Evolutionary conservation across 2,329 filamentous ascomycete species (phyloP).

Genomic region (Ceratocystis colombiana): DNA sequence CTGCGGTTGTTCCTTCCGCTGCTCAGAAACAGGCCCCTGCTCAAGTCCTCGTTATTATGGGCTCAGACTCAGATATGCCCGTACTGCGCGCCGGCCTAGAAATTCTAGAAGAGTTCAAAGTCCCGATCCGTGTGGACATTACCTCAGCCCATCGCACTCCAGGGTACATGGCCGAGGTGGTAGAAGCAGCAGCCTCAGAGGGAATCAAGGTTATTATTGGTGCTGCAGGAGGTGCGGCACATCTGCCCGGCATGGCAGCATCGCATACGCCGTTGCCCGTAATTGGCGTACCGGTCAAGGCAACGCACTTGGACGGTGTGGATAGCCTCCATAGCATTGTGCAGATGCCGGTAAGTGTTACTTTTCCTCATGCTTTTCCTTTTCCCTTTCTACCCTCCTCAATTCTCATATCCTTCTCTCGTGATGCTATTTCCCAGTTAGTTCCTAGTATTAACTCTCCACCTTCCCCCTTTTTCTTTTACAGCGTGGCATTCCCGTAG

Average conservation of each 20-base stretch:
- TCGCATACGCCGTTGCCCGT: conserved; percentile 62
- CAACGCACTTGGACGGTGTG: conserved; percentile 59
- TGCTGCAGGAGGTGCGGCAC: conserved; percentile 63
- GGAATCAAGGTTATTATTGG: conserved; percentile 67
- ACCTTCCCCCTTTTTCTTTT: neutral
- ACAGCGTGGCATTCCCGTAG: conserved; percentile 54
- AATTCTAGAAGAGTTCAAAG: conserved; percentile 57
- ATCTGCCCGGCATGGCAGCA: conserved; percentile 65
- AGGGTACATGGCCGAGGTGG: conserved; percentile 57
- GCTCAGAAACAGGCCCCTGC: conserved; percentile 22
- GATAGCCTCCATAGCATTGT: conserved; percentile 65
- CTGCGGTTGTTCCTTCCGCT: conserved; percentile 17
- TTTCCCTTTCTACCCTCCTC: conserved; percentile 34
- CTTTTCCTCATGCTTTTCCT: neutral
- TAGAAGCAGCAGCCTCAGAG: conserved; percentile 49
- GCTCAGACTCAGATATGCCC: conserved; percentile 66
- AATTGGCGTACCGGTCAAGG: conserved; percentile 68
- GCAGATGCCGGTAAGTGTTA: conserved; percentile 56
- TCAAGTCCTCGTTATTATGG: conserved; percentile 67
- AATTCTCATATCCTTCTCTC: conserved; percentile 33
- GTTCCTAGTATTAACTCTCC: conserved; percentile 26
- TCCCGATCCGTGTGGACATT: conserved; percentile 63
- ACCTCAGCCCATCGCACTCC: conserved; percentile 73
- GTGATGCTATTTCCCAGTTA: conserved; percentile 27
- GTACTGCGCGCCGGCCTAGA: conserved; percentile 57